Evolutionary conservation across 2,329 filamentous ascomycete genomes (phyloP), one percentile per base, ranked within the genome.

Genomic region (Talaromyces sp.): DNA sequence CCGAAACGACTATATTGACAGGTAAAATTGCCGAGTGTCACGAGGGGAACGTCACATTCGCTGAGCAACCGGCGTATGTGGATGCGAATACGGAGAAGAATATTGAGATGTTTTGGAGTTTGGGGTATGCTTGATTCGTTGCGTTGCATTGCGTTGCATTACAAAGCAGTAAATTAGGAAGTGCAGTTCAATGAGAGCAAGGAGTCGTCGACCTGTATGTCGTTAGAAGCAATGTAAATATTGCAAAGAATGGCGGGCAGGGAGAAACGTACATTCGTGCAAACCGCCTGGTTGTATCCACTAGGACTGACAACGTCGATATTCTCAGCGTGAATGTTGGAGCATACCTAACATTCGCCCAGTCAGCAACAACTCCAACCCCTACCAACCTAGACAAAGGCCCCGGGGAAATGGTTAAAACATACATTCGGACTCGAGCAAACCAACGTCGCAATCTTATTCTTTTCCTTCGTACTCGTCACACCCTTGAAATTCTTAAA

Each of bases 401-500:
- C n/a, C n/a, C n/a, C n/a, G n/a, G 10, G n/a, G 15, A 34, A 10
- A 31, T 13, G 7, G 27, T 25, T 13, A 29, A 67, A 71, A 76
- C 84, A 81, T 29, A 85, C 85, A 19, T 74, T 76, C 2, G 76
- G 73, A 61, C 80, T 82, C 47, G 81, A 83, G 66, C 82, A 84
- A 8, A 83, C 79, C 63, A 84, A 76, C 1, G 77, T 82, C 10
- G 79, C 81, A 31, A 83, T 80, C 36, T 79, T 68, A 1, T 81
- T 81, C 22, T 80, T 74, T 58, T 80, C 72, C 58, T 78, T 79
- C 5, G 71, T 77, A 15, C 78, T 82, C 2, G 86, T 87, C 1
- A 79, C 84, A 0, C 86, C 86, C 25, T 75, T 74, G 72, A 89
- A 84, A 68, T 88, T 84, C 67, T 79, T 83, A 71, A 89, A 66